These are phyloP conservation scores for Haematococcus sp. DNA, from an alignment of 139 green algal species.

Conservation along the genomic window DNA sequence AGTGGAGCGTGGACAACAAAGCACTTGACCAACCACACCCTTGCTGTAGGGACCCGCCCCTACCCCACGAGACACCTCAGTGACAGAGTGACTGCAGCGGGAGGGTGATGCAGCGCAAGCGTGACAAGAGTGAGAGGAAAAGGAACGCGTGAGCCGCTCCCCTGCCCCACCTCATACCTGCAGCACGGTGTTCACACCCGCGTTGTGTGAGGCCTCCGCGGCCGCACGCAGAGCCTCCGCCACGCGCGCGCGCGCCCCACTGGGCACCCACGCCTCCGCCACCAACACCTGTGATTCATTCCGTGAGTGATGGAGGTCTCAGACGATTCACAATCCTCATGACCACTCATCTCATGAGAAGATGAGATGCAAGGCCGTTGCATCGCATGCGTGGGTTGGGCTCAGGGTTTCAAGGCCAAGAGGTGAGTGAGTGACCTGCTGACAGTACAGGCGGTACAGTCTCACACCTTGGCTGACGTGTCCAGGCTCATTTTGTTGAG, in stretches of 20 bases:
- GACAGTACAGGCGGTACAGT: slow-evolving; percentile 33
- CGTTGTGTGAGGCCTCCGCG: slow-evolving; percentile 41
- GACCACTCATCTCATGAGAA: too few relatives aligned
- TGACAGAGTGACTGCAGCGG: too few relatives aligned
- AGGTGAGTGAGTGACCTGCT: not conserved
- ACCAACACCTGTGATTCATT: slow-evolving; percentile 72
- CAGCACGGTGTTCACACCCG: slow-evolving; percentile 79
- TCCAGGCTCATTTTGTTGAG: slow-evolving; percentile 96
- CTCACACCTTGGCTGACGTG: slow-evolving; percentile 83
- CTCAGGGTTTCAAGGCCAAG: not conserved
- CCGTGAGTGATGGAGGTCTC: too few relatives aligned
- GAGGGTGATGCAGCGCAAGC: too few relatives aligned
- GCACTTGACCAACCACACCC: too few relatives aligned
- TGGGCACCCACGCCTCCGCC: slow-evolving; percentile 92
- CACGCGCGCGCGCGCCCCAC: slow-evolving; percentile 45
- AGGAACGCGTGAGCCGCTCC: too few relatives aligned
- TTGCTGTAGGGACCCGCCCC: too few relatives aligned
- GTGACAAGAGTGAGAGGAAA: too few relatives aligned
- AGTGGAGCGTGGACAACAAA: too few relatives aligned
- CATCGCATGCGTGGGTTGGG: not conserved
- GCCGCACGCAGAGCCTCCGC: slow-evolving; percentile 67
- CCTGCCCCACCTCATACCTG: slow-evolving; percentile 40
- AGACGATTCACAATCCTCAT: too few relatives aligned
- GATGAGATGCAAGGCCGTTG: not conserved
- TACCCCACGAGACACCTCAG: too few relatives aligned